These are phyloP conservation scores for Epichloe amarillans DNA, from an alignment of 2,329 filamentous ascomycete species.

Conservation along the genomic window DNA sequence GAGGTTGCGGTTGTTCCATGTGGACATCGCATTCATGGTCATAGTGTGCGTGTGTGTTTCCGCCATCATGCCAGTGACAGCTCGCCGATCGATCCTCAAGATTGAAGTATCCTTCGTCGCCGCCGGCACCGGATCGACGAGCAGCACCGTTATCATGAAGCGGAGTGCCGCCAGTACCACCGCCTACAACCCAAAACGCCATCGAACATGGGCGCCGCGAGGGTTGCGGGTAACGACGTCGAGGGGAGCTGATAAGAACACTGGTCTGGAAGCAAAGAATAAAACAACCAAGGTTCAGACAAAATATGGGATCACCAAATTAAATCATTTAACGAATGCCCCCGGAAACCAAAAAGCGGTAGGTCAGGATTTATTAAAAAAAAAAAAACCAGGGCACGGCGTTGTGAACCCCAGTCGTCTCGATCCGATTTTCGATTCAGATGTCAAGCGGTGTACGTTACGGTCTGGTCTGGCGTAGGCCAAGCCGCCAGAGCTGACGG, in stretches of 20 bases:
- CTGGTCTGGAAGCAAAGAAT: background rate
- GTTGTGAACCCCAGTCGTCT: background rate
- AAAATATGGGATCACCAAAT: background rate
- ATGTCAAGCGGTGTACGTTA: background rate
- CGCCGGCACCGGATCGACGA: background rate
- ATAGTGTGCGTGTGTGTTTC: background rate
- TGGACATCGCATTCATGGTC: background rate
- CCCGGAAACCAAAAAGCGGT: background rate
- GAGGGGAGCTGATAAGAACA: background rate
- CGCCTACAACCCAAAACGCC: conserved; percentile 26
- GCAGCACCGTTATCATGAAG: conserved; percentile 11
- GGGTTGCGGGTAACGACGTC: background rate
- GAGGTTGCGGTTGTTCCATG: background rate
- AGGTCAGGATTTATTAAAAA: background rate
- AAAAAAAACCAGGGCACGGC: background rate
- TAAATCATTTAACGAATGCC: background rate
- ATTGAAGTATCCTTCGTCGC: background rate
- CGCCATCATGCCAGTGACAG: background rate
- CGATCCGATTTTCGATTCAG: background rate
- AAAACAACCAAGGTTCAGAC: background rate
- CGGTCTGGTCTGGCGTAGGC: background rate
- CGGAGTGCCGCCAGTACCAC: conserved; percentile 13
- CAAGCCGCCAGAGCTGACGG: background rate
- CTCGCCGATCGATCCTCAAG: background rate
- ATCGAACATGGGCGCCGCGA: conserved; percentile 20